Evolutionary conservation across 2,329 filamentous ascomycete species (phyloP).

Genomic region (Tolypocladium pustulatum): DNA sequence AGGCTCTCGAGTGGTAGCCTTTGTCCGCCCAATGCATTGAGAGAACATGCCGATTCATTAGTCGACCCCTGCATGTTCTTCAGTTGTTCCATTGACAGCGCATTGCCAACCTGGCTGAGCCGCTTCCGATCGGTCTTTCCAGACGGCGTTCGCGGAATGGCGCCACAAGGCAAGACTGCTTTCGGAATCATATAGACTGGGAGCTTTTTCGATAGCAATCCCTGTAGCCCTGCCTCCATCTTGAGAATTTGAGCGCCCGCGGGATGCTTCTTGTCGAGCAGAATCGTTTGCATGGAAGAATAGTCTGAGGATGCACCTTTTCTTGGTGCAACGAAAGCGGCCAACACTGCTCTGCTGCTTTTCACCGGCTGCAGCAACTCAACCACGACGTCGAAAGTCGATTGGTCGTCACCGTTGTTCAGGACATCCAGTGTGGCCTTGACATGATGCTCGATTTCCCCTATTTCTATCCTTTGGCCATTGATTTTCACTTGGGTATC

Average conservation of each 20-base stretch:
- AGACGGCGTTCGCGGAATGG: not conserved
- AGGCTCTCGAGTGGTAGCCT: not conserved
- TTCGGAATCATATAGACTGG: constrained; percentile 3
- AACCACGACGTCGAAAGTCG: not conserved
- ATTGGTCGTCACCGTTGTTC: not conserved
- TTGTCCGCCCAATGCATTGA: not conserved
- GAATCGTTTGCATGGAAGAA: not conserved
- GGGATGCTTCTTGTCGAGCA: not conserved
- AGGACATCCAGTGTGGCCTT: not conserved
- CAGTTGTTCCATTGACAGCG: not conserved
- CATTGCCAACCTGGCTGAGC: not conserved
- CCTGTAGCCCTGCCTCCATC: not conserved
- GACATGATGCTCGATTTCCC: constrained; percentile 1
- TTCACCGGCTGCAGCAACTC: not conserved
- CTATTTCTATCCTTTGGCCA: constrained; percentile 1
- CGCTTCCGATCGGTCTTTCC: constrained; percentile 1
- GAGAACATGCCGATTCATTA: not conserved
- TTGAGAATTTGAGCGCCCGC: not conserved
- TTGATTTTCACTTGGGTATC: constrained; percentile 2
- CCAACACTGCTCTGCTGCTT: not conserved
- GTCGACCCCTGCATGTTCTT: not conserved
- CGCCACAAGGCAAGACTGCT: not conserved
- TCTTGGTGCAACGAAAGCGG: not conserved
- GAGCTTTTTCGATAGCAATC: not conserved
- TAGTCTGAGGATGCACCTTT: not conserved